Conservation (phyloP, 2,329 filamentous ascomycete species). For the Colletotrichum musicola region DNA sequence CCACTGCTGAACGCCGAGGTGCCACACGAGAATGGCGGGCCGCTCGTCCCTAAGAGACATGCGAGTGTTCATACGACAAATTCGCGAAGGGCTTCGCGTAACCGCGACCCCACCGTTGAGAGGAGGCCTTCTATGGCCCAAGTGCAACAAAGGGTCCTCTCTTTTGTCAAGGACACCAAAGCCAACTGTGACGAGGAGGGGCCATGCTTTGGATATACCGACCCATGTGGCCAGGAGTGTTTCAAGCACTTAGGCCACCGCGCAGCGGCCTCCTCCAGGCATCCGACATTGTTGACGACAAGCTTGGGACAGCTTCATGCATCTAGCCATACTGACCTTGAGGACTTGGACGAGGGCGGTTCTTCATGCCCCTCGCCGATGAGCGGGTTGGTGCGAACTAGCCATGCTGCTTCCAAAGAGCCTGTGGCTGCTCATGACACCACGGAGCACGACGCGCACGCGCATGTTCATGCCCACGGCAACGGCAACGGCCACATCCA, state of each 20-base stretch:
- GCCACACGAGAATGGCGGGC: conserved; percentile 44
- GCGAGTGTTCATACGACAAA: conserved; percentile 33
- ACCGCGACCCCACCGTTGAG: conserved; percentile 47
- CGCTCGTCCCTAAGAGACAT: conserved; percentile 45
- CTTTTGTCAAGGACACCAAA: conserved; percentile 75
- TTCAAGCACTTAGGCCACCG: conserved; percentile 68
- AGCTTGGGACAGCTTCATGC: conserved; percentile 52
- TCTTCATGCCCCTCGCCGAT: conserved; percentile 46
- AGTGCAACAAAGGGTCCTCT: conserved; percentile 69
- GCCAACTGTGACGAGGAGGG: conserved; percentile 71
- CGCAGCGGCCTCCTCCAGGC: conserved; percentile 49
- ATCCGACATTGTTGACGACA: conserved; percentile 55
- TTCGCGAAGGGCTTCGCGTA: conserved; percentile 36
- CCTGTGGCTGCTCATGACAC: conserved; percentile 44
- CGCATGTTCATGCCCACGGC: conserved; percentile 42
- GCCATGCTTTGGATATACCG: conserved; percentile 73
- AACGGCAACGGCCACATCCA: neutral
- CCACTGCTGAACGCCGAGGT: conserved; percentile 57
- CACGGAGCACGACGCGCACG: conserved; percentile 42
- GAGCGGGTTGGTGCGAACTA: conserved; percentile 52
- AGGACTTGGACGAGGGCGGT: conserved; percentile 47
- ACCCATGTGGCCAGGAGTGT: conserved; percentile 75
- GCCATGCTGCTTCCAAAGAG: conserved; percentile 56
- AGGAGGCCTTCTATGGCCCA: conserved; percentile 67
- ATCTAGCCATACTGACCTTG: conserved; percentile 44